Base-by-base conservation (phyloP, 2,329 filamentous ascomycete species). In the Aspergillus bombycis region DNA sequence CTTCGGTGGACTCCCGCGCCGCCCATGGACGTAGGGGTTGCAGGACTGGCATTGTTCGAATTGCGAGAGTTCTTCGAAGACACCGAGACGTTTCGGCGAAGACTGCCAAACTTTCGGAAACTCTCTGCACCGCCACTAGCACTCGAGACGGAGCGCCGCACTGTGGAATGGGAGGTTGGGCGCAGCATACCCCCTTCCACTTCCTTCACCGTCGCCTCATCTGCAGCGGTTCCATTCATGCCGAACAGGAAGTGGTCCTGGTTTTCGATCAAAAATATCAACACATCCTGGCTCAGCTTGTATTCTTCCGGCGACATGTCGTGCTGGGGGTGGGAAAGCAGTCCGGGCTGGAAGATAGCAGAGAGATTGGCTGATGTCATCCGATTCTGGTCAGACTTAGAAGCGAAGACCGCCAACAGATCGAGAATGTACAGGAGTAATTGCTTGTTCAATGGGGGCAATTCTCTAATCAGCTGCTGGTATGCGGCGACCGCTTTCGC, bases 141-240 rank as follows among this genome's bases (percentile, higher is more conserved):
- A 74, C 90, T 96, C 8, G 95, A 98, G 14, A 90, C 86, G 6
- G 94, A 94, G 71, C 95, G 87, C 52, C 85, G 86, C 58, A 96
- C 65, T 45, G 67, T 75, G 75, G 55, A 84, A 85, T 66, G 86
- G 72, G 77, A 82, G 74, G 80, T 80, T 61, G 78, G 81, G 64
- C 77, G 84, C n/a, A 74, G 68, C 78, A 70, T 77, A 3, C 90
- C 90, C 62, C 91, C 92, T 73, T 94, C 89, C 43, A 89, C 83
- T 65, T 89, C 87, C 71, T 87, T 86, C 57, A 88, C 83, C 9
- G 87, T 89, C 65, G 88, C 89, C 74, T 96, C 92, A 74, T 97
- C 94, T n/a, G 94, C 92, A n/a, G 89, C 94, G n/a, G 94, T 97
- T 52, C 95, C 95, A 75, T 93, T 92, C 95, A 99, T 99, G 61